Conservation (phyloP, 2,329 filamentous ascomycete genomes). For the Fusarium nanum region DNA sequence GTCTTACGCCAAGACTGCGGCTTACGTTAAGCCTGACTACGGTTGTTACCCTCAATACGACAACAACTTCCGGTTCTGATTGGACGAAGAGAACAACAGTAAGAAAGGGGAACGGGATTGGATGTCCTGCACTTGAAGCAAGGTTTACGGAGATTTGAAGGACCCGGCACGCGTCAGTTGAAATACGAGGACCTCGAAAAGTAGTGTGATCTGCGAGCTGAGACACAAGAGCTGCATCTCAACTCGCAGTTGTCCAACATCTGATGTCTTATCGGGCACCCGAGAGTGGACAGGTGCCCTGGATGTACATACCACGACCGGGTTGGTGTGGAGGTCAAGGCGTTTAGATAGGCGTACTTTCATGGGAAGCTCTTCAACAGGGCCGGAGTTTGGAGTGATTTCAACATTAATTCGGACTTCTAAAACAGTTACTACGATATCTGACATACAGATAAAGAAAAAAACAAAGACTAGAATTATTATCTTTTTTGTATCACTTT, state of each 20-base stretch:
- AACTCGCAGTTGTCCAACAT: neutral
- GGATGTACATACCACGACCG: neutral
- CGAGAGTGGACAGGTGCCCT: neutral
- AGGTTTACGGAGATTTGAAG: neutral
- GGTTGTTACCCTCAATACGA: neutral
- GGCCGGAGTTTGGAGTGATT: neutral
- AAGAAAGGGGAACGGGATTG: neutral
- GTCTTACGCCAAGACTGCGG: neutral
- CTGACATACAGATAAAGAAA: neutral
- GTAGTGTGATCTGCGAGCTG: neutral
- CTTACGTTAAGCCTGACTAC: neutral
- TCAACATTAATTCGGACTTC: neutral
- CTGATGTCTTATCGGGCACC: neutral
- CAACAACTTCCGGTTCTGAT: neutral
- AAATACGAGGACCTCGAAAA: neutral
- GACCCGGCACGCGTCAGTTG: neutral
- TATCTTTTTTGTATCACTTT: neutral
- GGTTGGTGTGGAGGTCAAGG: neutral
- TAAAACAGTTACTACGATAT: neutral
- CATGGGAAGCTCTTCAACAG: neutral
- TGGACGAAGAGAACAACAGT: neutral
- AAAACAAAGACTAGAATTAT: neutral
- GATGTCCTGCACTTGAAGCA: neutral
- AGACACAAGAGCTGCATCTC: neutral
- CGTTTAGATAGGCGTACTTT: neutral